Evolutionary conservation across 2,329 filamentous ascomycete genomes (phyloP), one percentile per base, ranked within the genome.

Genomic region (Byssothecium circinans): DNA sequence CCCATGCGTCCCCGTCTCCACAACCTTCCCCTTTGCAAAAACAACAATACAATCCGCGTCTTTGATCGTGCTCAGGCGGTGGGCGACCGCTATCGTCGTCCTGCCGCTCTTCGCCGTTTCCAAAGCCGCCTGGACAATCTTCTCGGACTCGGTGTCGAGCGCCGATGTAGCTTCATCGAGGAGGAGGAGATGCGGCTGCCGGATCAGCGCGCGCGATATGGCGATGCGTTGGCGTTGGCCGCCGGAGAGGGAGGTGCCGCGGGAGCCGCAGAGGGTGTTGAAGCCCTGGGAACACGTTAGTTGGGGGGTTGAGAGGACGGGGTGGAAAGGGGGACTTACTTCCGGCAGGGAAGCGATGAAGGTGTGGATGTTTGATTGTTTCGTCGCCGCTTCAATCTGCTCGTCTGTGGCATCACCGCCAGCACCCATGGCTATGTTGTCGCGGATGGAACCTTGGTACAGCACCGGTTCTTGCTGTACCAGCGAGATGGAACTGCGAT

Each of bases 221-320:
- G 91, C 92, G 29, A 97, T 86, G 50, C 94, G 88, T 72, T 97
- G 92, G 68, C 96, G 96, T 72, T 97, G 94, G 0, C 92, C 94
- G 45, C 94, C 92, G 1, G 64, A 69, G 1, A 70, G 50, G n/a
- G 4, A 74, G 58, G 53, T 71, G 42, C 67, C 67, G 19, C 61
- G 56, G 25, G 46, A 62, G 11, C 68, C 68, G 34, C 63, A 68
- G 39, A 66, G 51, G 2, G 67, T 70, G 30, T 54, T 54, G 41
- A 68, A 36, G 86, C 90, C 76, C 38, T 49, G 22, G 4, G 18
- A n/a, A 4, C n/a, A 2, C 12, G n/a, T 27, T 11, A 8, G 8
- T 27, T 8, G 29, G 15, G 20, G 10, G 1, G 6, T 25, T 32
- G 29, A 14, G 6, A 4, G 4, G 29, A 12, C 14, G 12, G 6